phyloP scores from a whole-genome alignment of 768 basidiomycete species.

The Erythrobasidium yunnanense region DNA sequence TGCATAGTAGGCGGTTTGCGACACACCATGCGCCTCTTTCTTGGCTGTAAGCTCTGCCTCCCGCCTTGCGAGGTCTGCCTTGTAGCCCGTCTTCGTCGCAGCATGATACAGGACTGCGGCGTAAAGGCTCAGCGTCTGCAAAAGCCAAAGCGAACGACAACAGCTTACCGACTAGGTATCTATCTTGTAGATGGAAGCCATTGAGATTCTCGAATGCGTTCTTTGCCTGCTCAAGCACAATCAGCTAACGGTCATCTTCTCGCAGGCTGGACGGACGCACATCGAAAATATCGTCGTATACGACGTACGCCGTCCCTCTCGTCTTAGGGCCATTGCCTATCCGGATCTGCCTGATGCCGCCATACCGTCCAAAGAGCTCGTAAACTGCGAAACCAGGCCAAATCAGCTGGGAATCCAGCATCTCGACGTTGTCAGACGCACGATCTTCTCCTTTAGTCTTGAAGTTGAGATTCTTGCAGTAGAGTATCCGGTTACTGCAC shows the following conservation, averaged over 20 bases:
- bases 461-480: constrained; percentile 87
- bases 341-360: constrained; percentile 87
- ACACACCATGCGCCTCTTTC: constrained; percentile 47
- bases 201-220: constrained; percentile 93
- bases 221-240: constrained; percentile 58
- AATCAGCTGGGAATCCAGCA: neutral
- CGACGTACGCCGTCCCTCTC: constrained; percentile 91
- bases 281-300: constrained; percentile 92
- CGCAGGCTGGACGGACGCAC: constrained; percentile 43
- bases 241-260: neutral
- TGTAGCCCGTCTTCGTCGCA: constrained; percentile 88
- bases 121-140: neutral
- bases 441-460: constrained; percentile 52
- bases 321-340: constrained; percentile 85
- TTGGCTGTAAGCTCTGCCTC: constrained; percentile 80
- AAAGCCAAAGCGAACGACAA: no score
- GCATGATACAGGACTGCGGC: constrained; percentile 77
- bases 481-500: constrained; percentile 56
- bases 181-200: constrained; percentile 94
- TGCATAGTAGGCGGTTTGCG: neutral
- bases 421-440: no score
- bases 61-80: constrained; percentile 77
- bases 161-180: constrained; percentile 73
- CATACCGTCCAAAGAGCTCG: constrained; percentile 94
- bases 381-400: constrained; percentile 71